Base-by-base conservation (phyloP, 441 rosid genomes). In the Jatropha podagrica region DNA sequence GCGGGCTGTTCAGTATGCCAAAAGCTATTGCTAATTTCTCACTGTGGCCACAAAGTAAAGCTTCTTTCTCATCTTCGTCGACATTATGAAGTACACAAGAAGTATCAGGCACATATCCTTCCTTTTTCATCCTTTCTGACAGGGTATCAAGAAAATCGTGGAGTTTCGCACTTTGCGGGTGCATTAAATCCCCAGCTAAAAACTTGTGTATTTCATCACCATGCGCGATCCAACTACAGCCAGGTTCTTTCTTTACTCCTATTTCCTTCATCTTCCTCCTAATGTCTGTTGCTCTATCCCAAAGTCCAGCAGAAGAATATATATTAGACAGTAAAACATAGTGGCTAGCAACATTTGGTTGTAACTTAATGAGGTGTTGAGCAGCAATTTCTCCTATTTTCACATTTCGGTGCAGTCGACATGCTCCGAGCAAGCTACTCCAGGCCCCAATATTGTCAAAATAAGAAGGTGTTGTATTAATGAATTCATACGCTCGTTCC, bases 381-480 rank as follows among this genome's bases (percentile, higher is more conserved):
- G 96, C 98, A 23, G 88, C 90, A 5, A 83, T 82, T 87, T 95
- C 98, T 76, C 96, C 97, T 18, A 93, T 85, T 80, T 91, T 89
- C 44, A 91, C 84, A 59, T 92, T 89, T 51, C 79, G 86, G 83
- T 91, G 89, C 58, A 86, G 76, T 60, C 95, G 79, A 77, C 94
- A 88, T 66, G 95, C 93, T 52, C 96, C 98, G 12, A 95, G 92
- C 88, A 95, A 85, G 76, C 95, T 90, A 84, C 98, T 90, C 99
- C 95, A 93, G 17, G 95, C 92, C 75, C 84, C 89, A 18, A 83
- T 73, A 79, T 85, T 93, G 81, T 88, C 87, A 65, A 84, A 75
- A 69, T 76, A 83, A 68, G 78, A 73, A 32, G 96, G 92, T 84
- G 93, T 93, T 62, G 55, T 51, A 65, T 76, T 81, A 65, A 88